A percentile compares a stretch with the other conserved stretches of the same genome.
phyloP scores from a whole-genome alignment of 176 grass and related monocot species.

The Rhynchospora tenuis region DNA sequence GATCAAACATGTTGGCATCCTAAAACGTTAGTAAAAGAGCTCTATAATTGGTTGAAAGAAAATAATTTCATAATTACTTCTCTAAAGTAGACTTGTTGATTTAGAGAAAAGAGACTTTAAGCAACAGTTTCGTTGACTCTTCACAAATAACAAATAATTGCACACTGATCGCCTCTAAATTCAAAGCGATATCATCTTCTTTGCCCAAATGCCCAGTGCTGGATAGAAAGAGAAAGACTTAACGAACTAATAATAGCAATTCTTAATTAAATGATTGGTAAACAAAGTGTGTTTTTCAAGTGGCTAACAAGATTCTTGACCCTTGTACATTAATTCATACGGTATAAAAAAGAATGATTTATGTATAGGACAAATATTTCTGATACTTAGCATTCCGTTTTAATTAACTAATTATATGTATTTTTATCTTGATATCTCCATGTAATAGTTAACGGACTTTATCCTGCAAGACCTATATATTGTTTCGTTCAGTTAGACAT shows the following conservation, averaged over 20 bases:
- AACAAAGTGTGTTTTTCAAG: not conserved
- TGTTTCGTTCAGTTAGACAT: not conserved
- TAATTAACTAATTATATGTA: not conserved
- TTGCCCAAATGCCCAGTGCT: not conserved
- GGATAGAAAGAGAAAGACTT: not conserved
- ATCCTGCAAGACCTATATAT: not conserved
- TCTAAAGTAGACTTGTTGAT: not conserved
- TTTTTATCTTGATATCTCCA: not conserved
- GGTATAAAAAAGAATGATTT: too few species aligned
- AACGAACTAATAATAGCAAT: not conserved
- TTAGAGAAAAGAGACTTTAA: not conserved
- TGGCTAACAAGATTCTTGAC: not conserved
- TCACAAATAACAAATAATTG: slow-evolving; percentile 3
- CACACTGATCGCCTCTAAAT: not conserved
- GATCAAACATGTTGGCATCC: not conserved
- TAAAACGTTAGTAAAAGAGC: not conserved
- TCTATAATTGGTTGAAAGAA: not conserved
- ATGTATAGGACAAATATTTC: too few species aligned
- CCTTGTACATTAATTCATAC: too few species aligned
- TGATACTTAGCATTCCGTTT: not conserved
- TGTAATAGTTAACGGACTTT: not conserved
- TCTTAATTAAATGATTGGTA: not conserved
- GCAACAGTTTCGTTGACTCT: not conserved
- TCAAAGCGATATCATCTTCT: slow-evolving; percentile 4
- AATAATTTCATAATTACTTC: not conserved